phyloP scores from a whole-genome alignment of 345 rosid genomes.

The Eutrema heterophyllum region DNA sequence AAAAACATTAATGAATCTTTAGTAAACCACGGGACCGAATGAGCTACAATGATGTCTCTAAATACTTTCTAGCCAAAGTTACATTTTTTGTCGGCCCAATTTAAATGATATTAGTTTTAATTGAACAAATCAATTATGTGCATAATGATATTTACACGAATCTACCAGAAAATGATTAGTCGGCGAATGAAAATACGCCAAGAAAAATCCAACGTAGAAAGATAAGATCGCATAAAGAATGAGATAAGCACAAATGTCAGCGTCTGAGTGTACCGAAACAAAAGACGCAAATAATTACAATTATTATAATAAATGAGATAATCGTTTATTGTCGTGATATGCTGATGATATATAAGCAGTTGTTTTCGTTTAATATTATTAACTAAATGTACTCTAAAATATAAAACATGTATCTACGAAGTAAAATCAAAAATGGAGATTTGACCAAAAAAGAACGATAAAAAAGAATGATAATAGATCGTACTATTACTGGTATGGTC shows the following conservation, averaged over 20 bases:
- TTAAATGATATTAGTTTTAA: background rate
- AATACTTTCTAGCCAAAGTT: too few species aligned
- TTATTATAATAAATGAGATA: background rate
- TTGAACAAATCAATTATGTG: slow-evolving; percentile 2
- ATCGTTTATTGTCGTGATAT: background rate
- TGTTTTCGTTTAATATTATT: background rate
- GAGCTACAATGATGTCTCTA: too few species aligned
- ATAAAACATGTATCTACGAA: background rate
- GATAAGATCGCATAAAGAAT: slow-evolving; percentile 8
- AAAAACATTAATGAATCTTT: too few species aligned
- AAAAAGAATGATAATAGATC: background rate
- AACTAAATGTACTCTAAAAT: too few species aligned
- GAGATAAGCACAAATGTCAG: slow-evolving; percentile 22
- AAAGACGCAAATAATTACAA: too few species aligned
- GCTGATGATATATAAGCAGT: background rate
- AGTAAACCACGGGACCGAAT: too few species aligned
- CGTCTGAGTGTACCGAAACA: too few species aligned
- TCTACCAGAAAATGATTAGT: slow-evolving; percentile 20
- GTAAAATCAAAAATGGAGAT: background rate
- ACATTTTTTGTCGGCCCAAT: too few species aligned
- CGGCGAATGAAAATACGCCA: background rate
- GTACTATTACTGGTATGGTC: background rate
- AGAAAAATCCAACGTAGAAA: slow-evolving; percentile 17
- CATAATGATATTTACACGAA: background rate
- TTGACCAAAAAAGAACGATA: background rate